Evolutionary conservation across 768 basidiomycete species (phyloP).

Genomic region (Boletellus ananiceps): DNA sequence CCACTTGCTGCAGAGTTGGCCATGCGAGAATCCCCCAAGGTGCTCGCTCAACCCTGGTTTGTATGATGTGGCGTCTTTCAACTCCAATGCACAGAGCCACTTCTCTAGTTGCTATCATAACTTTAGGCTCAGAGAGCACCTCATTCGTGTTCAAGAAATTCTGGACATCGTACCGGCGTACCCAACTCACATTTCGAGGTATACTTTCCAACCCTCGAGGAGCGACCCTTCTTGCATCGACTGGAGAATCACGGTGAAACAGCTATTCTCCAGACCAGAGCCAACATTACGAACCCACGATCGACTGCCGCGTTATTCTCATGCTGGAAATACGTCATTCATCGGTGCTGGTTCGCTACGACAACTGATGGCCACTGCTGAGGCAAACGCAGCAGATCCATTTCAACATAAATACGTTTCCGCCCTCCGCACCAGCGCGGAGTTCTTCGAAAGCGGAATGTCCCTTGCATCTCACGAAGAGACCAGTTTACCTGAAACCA

Average conservation of each 20-base stretch:
- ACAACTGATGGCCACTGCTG: background rate
- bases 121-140: conserved; percentile 3
- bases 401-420: background rate
- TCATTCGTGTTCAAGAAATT: background rate
- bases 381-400: background rate
- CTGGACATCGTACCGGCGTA: background rate
- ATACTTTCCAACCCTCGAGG: background rate
- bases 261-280: background rate
- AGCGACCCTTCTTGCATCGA: background rate
- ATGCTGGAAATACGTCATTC: background rate
- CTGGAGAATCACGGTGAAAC: background rate
- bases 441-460: conserved; percentile 1
- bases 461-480: background rate
- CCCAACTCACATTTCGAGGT: background rate
- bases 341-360: background rate
- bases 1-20: conserved; percentile 13
- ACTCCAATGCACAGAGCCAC: background rate
- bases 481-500: background rate
- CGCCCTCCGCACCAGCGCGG: background rate
- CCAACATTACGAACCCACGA: background rate
- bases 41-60: background rate
- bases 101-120: conserved; percentile 15
- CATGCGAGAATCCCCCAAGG: conserved; percentile 10
- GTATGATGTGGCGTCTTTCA: conserved; percentile 5
- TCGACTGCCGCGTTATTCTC: background rate